Evolutionary conservation across 306 rosid genomes (phyloP), one percentile per base, ranked within the genome.

Genomic region (Betula pendula): DNA sequence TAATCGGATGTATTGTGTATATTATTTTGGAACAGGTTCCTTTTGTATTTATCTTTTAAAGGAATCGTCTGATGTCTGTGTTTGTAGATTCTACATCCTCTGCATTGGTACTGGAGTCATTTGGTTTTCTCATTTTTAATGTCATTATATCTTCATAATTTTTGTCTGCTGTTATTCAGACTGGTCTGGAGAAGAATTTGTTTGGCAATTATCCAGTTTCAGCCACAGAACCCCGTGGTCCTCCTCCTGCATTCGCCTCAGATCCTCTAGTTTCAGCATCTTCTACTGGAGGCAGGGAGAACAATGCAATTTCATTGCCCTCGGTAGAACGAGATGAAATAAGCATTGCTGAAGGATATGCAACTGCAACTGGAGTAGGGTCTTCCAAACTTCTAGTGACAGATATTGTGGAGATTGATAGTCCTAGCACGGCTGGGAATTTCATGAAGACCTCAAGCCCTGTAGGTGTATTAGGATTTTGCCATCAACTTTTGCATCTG

Each of bases 181-280:
- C 97, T 68, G 98, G 99, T 63, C 82, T 89, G 88, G 99, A 96
- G 81, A 96, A 89, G 87, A 93, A 88, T 83, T 73, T 96, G 87
- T 89, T 92, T 84, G 99, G 99, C 79, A 96, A 85, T 84, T 94
- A 92, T 86, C 96, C 96, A 56, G 91, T 93, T 80, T 87, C 91
- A 27, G 78, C 63, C 17, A 70, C 95, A 71, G 93, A 92, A 73
- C 82, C 94, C 17, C 87, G 78, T 62, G 82, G 88, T 80, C 96
- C 98, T 77, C 98, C 96, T 42, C 94, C 97, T 79, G 98, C 98
- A 27, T 96, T 95, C 84, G 87, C 93, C 68, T 88, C 99, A 35
- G 97, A 87, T 79, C 98, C 97, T 20, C 83, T 94, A 83, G 62
- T 87, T 88, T 33, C 48, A 49, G 67, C 55, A 63, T 50, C 84